Conservation (phyloP, 306 rosid genomes). For the apple (Malus domestica) region DNA sequence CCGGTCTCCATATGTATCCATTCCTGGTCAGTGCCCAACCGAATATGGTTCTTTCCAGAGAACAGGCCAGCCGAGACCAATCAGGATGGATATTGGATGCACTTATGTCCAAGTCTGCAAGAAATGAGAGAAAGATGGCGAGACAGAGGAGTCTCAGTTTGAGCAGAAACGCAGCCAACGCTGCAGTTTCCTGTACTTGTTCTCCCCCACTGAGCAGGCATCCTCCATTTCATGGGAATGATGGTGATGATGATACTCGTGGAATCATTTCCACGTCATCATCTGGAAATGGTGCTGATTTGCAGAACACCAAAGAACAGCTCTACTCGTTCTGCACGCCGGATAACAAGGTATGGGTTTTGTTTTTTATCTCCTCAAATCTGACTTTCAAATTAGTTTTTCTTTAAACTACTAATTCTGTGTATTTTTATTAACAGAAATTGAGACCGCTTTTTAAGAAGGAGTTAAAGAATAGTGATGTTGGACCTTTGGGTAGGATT, state of each 20-base stretch:
- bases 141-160: conserved; percentile 30
- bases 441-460: conserved; percentile 36
- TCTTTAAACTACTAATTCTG: not conserved
- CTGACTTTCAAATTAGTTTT: not conserved
- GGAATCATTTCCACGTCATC: not conserved
- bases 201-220: not conserved
- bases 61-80: not conserved
- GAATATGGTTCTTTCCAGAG: not conserved
- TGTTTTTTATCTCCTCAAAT: not conserved
- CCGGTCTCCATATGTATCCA: not conserved
- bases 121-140: conserved; percentile 34
- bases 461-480: conserved; percentile 48
- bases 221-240: not conserved
- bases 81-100: conserved; percentile 4
- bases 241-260: not conserved
- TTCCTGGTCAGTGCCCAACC: not conserved
- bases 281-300: not conserved
- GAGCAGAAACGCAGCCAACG: conserved; percentile 1
- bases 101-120: conserved; percentile 24
- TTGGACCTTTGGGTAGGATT: conserved; percentile 44
- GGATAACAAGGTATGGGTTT: conserved; percentile 42
- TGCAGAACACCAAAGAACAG: not conserved
- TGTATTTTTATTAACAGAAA: conserved; percentile 11
- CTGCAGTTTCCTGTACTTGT: not conserved
- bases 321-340: conserved; percentile 20